Percentiles rank a stretch among this genome's conserved stretches.
These are phyloP conservation scores for Priceomyces fermenticarens DNA, from an alignment of 805 yeast genomes.

Conservation along the genomic window DNA sequence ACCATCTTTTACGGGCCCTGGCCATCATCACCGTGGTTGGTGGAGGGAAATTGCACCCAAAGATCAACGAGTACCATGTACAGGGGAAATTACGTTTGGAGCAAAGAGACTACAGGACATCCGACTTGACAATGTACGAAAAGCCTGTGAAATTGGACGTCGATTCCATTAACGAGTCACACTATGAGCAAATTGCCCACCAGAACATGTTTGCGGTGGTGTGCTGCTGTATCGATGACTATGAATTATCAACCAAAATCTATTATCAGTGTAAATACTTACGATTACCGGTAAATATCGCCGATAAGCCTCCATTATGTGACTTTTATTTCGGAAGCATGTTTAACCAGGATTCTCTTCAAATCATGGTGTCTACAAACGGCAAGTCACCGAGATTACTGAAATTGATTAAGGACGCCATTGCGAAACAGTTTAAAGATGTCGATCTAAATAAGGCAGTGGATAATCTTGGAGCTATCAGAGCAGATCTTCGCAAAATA, in stretches of 20 bases:
- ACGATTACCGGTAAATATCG: constrained; percentile 68
- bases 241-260: constrained; percentile 52
- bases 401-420: constrained; percentile 46
- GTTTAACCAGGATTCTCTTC: constrained; percentile 68
- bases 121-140: constrained; percentile 53
- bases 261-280: constrained; percentile 46
- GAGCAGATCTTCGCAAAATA: constrained; percentile 48
- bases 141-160: constrained; percentile 3
- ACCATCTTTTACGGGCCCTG: constrained; percentile 64
- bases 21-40: constrained; percentile 68
- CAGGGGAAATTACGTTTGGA: constrained; percentile 44
- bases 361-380: constrained; percentile 79
- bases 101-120: constrained; percentile 41
- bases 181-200: constrained; percentile 28
- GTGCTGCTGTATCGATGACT: constrained; percentile 73
- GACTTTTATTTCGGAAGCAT: constrained; percentile 85
- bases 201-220: constrained; percentile 57
- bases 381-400: constrained; percentile 80
- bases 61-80: constrained; percentile 20
- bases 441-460: constrained; percentile 58
- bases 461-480: constrained; percentile 53
- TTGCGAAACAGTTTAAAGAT: constrained; percentile 46
- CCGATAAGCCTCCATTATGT: constrained; percentile 80
- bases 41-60: constrained; percentile 31
- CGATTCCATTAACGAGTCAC: constrained; percentile 6